Conservation (phyloP, 83 land plant species). For the Picea mariana region DNA sequence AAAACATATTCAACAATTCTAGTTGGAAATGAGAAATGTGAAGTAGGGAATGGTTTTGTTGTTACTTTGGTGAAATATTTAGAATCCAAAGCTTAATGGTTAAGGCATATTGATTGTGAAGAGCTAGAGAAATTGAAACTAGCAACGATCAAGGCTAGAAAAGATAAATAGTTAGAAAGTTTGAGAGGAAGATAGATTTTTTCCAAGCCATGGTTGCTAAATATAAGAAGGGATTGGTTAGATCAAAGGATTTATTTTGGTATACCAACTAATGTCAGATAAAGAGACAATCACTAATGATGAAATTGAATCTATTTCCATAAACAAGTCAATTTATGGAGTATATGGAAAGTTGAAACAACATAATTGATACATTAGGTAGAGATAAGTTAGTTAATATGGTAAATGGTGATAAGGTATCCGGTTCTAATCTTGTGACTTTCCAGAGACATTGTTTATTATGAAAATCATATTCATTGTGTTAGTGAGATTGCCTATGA, state of each 20-base stretch:
- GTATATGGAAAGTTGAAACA: too few relatives aligned
- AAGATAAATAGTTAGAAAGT: constrained; percentile 49
- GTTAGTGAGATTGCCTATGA: too few relatives aligned
- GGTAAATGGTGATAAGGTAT: too few relatives aligned
- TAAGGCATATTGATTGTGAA: constrained; percentile 47
- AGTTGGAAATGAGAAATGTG: constrained; percentile 17
- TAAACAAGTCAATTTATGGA: too few relatives aligned
- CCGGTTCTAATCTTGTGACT: too few relatives aligned
- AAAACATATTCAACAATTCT: constrained; percentile 39
- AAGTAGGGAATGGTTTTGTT: constrained; percentile 32
- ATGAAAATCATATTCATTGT: too few relatives aligned
- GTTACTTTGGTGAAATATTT: constrained; percentile 74
- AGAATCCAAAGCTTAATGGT: constrained; percentile 80
- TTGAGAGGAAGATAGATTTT: constrained; percentile 62
- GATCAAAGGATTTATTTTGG: constrained; percentile 60
- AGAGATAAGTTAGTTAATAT: too few relatives aligned
- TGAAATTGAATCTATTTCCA: too few relatives aligned
- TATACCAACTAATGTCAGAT: constrained; percentile 29
- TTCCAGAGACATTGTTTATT: too few relatives aligned
- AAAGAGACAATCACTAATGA: too few relatives aligned
- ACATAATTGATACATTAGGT: too few relatives aligned
- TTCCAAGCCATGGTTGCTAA: constrained; percentile 62
- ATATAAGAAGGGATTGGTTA: constrained; percentile 65
- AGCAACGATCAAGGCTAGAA: constrained; percentile 56
- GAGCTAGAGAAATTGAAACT: constrained; percentile 44